A percentile compares a stretch with the other conserved stretches of the same genome.
phyloP scores from a whole-genome alignment of 163 green algal species.

The Chlamydomonas reinhardtii region DNA sequence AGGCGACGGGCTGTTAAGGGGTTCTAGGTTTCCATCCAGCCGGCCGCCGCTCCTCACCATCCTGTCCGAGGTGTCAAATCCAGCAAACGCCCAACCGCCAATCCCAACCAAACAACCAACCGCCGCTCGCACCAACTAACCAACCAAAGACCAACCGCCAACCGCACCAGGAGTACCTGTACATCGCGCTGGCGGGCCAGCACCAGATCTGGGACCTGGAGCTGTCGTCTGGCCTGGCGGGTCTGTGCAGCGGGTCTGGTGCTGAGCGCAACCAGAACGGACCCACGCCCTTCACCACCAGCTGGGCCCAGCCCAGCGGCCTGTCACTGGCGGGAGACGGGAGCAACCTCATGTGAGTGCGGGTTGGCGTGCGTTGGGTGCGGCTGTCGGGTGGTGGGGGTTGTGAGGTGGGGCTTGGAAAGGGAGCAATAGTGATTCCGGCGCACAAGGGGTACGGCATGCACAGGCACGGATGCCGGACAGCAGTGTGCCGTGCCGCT shows the following conservation, averaged over 20 bases:
- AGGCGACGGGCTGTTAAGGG: no score
- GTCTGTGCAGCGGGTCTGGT: slow-evolving; percentile 73
- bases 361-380: neutral
- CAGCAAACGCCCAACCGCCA: no score
- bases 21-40: no score
- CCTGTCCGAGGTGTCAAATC: no score
- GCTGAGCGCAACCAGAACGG: slow-evolving; percentile 86
- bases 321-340: slow-evolving; percentile 66
- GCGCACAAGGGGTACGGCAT: no score
- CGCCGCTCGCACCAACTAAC: neutral
- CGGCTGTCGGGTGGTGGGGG: neutral
- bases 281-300: slow-evolving; percentile 54
- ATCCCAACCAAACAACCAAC: neutral
- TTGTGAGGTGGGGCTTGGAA: neutral
- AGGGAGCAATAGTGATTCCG: no score
- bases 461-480: no score
- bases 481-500: no score
- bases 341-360: slow-evolving; percentile 31
- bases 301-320: slow-evolving; percentile 85
- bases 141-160: no score
- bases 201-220: slow-evolving; percentile 85
- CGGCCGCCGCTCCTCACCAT: no score
- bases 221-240: slow-evolving; percentile 40
- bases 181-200: slow-evolving; percentile 81
- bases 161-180: slow-evolving; percentile 17